Evolutionary conservation across 2,329 filamentous ascomycete genomes (phyloP).

Genomic region (Scedosporium dehoogii): DNA sequence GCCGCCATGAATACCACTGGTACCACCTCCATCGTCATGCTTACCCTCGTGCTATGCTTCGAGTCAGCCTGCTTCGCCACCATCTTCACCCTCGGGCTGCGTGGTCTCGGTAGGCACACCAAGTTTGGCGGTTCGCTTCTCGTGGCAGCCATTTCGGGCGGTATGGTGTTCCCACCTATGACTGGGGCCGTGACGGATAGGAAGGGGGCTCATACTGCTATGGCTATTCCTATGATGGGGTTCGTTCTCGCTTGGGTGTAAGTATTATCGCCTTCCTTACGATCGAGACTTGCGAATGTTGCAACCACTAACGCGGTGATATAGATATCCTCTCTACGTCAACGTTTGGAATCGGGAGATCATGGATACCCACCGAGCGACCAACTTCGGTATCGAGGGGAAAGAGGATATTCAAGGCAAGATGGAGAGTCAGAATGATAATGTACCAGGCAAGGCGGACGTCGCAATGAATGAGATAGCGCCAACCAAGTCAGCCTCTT

Average conservation of each 20-base stretch:
- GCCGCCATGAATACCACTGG: slow-evolving; percentile 41
- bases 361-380: slow-evolving; percentile 8
- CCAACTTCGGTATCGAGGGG: slow-evolving; percentile 3
- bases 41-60: slow-evolving; percentile 47
- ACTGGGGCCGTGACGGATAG: slow-evolving; percentile 57
- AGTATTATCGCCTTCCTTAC: not conserved
- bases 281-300: not conserved
- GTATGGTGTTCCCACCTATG: slow-evolving; percentile 51
- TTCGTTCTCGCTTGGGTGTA: slow-evolving; percentile 9
- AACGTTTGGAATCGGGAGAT: slow-evolving; percentile 8
- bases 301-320: slow-evolving; percentile 1
- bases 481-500: not conserved
- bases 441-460: not conserved
- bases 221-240: slow-evolving; percentile 10
- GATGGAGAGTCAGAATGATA: not conserved
- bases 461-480: not conserved
- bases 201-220: slow-evolving; percentile 7
- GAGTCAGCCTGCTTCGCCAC: slow-evolving; percentile 49
- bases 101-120: slow-evolving; percentile 55
- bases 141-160: slow-evolving; percentile 43
- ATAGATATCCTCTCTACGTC: slow-evolving; percentile 9
- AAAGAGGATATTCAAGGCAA: not conserved
- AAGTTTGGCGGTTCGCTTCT: slow-evolving; percentile 58
- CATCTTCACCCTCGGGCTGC: slow-evolving; percentile 48
- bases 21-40: slow-evolving; percentile 41